Base-by-base conservation (phyloP, 1,284 basidiomycete genomes). In the Lentinula novae-zelandiae region DNA sequence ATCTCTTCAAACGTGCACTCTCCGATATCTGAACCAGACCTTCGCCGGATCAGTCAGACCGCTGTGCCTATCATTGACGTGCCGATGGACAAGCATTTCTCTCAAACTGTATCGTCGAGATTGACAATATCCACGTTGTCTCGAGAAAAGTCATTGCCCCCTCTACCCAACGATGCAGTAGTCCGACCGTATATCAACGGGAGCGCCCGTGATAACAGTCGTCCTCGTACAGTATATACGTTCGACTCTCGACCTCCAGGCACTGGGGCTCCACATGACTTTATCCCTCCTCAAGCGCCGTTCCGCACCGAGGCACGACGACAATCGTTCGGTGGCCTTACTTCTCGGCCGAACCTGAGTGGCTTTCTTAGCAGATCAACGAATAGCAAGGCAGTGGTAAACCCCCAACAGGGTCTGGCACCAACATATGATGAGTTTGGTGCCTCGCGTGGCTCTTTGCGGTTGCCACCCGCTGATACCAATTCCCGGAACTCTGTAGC, bases 91-190 rank as follows among this genome's bases (percentile, higher is more conserved):
- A 61, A 67, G 42, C 44, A 50, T 15, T n/a, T 70, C 62, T 63
- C 70, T 65, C 65, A 64, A 73, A 38, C 69, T 70, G 2, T 65
- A 69, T 49, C 65, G 17, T 61, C 60, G 4, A 54, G 60, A n/a
- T 36, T 49, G 33, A 57, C 53, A 22, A 49, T 55, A n/a, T 61
- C 60, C 17, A 51, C 69, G 13, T 62, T 85, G 51, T 79, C 79
- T 17, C 76, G 88, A 44, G 89, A 92, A 63, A 93, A 93, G 68
- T 86, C 84, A 2, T 73, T 93, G 2, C 90, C 90, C 2, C 90
- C 90, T 9, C 78, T 92, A 44, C 90, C 87, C 5, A 79, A 76
- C 15, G 89, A 91, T 65, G 69, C 72, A 38, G 73, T 73, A 57
- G 68, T 72, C 38, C 76, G 76, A 50, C 56, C 59, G 13, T 55